Evolutionary conservation across 2,329 filamentous ascomycete genomes (phyloP).

Genomic region (Diaporthe ampelina): DNA sequence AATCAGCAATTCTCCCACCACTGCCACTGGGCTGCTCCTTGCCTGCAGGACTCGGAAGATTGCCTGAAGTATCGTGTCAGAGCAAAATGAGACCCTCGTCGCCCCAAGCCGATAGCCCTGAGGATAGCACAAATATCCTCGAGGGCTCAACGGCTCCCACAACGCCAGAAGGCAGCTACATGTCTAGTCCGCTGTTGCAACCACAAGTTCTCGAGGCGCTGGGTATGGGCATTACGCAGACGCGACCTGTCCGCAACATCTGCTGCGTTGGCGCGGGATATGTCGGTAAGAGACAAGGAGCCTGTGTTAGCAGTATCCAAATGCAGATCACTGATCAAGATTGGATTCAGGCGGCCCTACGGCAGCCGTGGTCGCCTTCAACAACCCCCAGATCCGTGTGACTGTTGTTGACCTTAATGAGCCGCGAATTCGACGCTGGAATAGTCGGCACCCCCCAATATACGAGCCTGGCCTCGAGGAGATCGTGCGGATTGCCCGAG

Average conservation of each 20-base stretch:
- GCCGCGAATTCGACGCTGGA: constrained; percentile 78
- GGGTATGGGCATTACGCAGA: constrained; percentile 42
- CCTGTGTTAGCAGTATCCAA: not conserved
- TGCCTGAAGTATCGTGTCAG: not conserved
- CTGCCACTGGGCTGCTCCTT: not conserved
- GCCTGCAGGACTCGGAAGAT: not conserved
- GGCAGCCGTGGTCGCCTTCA: constrained; percentile 79
- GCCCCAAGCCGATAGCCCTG: constrained; percentile 46
- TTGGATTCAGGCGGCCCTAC: constrained; percentile 75
- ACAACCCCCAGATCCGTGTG: constrained; percentile 79
- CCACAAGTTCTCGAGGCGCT: constrained; percentile 44
- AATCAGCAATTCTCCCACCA: not conserved
- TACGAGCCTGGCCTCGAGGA: constrained; percentile 80
- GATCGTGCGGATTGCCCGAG: constrained; percentile 75
- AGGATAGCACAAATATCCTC: constrained; percentile 48
- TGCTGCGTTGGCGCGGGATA: constrained; percentile 84
- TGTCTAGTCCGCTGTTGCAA: constrained; percentile 58
- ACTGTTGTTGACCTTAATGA: constrained; percentile 81
- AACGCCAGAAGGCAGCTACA: constrained; percentile 58
- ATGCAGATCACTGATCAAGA: not conserved
- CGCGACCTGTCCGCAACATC: constrained; percentile 66
- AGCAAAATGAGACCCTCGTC: constrained; percentile 44
- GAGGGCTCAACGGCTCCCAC: constrained; percentile 60
- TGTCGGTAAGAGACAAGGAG: constrained; percentile 69
- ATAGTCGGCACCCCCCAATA: constrained; percentile 79